Evolutionary conservation across 176 grass and related monocot species (phyloP).

Genomic region (Ensete glaucum): DNA sequence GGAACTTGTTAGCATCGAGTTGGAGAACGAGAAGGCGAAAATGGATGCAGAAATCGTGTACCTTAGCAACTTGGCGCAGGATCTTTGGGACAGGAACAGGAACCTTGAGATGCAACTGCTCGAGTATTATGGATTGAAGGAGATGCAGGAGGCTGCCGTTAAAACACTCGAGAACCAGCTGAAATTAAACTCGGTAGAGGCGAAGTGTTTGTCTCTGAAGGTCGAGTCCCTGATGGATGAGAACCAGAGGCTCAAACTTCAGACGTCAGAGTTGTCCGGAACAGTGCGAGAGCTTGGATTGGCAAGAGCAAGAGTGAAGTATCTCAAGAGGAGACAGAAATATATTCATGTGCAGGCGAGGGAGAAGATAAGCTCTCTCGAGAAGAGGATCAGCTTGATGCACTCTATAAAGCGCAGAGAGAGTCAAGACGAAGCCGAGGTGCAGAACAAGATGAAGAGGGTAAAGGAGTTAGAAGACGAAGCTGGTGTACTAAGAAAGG

Average conservation of each 20-base stretch:
- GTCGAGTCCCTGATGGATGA: constrained; percentile 59
- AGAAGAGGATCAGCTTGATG: constrained; percentile 29
- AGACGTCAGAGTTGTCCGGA: constrained; percentile 35
- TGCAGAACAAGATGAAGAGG: constrained; percentile 22
- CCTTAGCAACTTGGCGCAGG: constrained; percentile 41
- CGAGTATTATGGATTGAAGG: constrained; percentile 49
- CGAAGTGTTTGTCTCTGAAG: constrained; percentile 34
- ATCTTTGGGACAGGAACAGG: constrained; percentile 48
- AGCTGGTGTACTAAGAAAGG: constrained; percentile 34
- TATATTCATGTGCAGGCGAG: constrained; percentile 18
- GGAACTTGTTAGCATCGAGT: not conserved
- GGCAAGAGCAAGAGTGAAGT: constrained; percentile 38
- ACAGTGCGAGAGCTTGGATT: constrained; percentile 37
- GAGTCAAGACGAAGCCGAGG: constrained; percentile 24
- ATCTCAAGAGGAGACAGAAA: constrained; percentile 28
- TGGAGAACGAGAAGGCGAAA: constrained; percentile 1
- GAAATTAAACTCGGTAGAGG: constrained; percentile 30
- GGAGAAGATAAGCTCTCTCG: constrained; percentile 12
- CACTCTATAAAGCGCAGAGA: constrained; percentile 22
- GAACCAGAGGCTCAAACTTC: constrained; percentile 49
- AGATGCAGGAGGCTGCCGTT: constrained; percentile 27
- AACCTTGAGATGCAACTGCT: constrained; percentile 46
- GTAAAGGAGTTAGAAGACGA: constrained; percentile 35
- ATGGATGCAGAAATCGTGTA: constrained; percentile 32
- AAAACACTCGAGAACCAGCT: constrained; percentile 49